Conservation (phyloP, 2,329 filamentous ascomycete genomes). For the Fusarium sp. region DNA sequence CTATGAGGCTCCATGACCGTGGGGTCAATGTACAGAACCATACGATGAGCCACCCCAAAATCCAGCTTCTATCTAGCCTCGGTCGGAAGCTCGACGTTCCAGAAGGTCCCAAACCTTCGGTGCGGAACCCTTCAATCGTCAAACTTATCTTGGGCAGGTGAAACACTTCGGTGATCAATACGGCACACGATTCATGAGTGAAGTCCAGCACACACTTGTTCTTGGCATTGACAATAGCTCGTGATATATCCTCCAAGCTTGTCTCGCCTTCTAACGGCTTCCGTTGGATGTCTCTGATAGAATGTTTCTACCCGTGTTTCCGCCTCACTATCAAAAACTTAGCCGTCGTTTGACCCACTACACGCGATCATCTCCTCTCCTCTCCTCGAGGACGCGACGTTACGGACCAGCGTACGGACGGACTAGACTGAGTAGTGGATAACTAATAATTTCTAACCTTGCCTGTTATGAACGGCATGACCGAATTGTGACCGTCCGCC, state of each 20-base stretch:
- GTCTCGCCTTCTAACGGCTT: slow-evolving; percentile 18
- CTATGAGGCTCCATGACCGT: background rate
- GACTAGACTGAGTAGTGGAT: slow-evolving; percentile 14
- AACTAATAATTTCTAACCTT: slow-evolving; percentile 27
- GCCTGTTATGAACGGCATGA: slow-evolving; percentile 37
- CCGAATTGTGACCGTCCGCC: slow-evolving; percentile 39
- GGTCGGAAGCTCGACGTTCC: slow-evolving; percentile 37
- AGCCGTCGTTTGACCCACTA: slow-evolving; percentile 21
- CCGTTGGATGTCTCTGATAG: slow-evolving; percentile 26
- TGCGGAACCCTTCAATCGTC: slow-evolving; percentile 16
- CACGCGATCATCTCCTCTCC: slow-evolving; percentile 24
- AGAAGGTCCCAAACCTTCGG: slow-evolving; percentile 37
- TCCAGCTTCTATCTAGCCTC: slow-evolving; percentile 26
- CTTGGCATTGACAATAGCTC: slow-evolving; percentile 13
- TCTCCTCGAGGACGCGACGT: slow-evolving; percentile 20
- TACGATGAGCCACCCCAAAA: slow-evolving; percentile 24
- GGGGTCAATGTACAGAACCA: slow-evolving; percentile 7
- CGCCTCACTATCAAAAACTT: slow-evolving; percentile 23
- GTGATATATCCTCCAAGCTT: slow-evolving; percentile 14
- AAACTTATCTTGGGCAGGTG: slow-evolving; percentile 31
- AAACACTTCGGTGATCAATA: slow-evolving; percentile 37
- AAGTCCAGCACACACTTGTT: slow-evolving; percentile 6
- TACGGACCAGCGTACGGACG: slow-evolving; percentile 7
- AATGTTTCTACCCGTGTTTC: slow-evolving; percentile 25
- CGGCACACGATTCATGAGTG: slow-evolving; percentile 14